These are phyloP conservation scores for Stenogyne calaminthoides DNA, from an alignment of 305 asterid species.

Conservation along the genomic window DNA sequence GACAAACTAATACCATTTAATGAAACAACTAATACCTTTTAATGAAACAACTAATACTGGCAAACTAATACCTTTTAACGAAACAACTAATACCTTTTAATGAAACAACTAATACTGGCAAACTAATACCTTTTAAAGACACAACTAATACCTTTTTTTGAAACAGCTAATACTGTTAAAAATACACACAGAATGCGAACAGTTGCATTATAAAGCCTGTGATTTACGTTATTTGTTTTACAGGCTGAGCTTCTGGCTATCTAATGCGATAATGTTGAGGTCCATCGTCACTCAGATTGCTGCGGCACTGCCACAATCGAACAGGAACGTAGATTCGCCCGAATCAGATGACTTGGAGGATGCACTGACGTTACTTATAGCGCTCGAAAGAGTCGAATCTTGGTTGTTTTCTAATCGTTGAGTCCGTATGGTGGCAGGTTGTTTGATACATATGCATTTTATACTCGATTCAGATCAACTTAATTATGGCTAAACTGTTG, in stretches of 20 bases:
- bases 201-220: too few species aligned
- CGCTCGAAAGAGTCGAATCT: slow-evolving; percentile 89
- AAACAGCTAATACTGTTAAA: background rate
- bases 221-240: too few species aligned
- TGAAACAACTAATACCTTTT: too few species aligned
- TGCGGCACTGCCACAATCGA: slow-evolving; percentile 47
- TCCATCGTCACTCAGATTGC: slow-evolving; percentile 73
- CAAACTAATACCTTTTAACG: too few species aligned
- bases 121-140: too few species aligned
- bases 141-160: too few species aligned
- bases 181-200: too few species aligned
- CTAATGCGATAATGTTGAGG: slow-evolving; percentile 89
- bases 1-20: too few species aligned
- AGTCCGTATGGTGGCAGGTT: slow-evolving; percentile 99
- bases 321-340: slow-evolving; percentile 26
- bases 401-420: slow-evolving; percentile 86
- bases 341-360: slow-evolving; percentile 77
- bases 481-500: background rate
- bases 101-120: too few species aligned
- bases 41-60: too few species aligned
- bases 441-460: slow-evolving; percentile 18
- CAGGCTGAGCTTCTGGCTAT: slow-evolving; percentile 95
- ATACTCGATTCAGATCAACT: background rate
- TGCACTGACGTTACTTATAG: slow-evolving; percentile 57
- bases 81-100: too few species aligned